phyloP scores from a whole-genome alignment of 805 yeast species.

The Monosporozyma aerobia region DNA sequence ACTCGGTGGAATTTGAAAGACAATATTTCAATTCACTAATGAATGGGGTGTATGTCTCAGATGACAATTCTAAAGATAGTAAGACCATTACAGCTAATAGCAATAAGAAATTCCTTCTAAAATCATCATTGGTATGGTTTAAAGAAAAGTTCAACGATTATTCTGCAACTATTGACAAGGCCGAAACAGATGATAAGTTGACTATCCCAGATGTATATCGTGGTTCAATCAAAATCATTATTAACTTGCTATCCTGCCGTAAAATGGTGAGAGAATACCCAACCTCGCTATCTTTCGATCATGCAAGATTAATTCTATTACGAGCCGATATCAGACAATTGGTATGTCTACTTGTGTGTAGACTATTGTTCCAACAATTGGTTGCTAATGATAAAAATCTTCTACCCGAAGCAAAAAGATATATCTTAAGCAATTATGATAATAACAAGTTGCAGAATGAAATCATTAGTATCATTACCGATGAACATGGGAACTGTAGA shows the following conservation, averaged over 20 bases:
- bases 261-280: conserved; percentile 80
- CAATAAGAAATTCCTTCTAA: conserved; percentile 48
- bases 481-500: conserved; percentile 77
- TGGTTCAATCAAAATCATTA: conserved; percentile 42
- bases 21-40: conserved; percentile 55
- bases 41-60: neutral
- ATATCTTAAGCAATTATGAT: conserved; percentile 31
- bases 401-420: conserved; percentile 28
- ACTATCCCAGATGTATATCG: conserved; percentile 29
- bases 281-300: conserved; percentile 74
- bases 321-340: conserved; percentile 82
- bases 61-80: neutral
- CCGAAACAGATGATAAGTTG: conserved; percentile 6
- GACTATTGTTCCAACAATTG: conserved; percentile 64
- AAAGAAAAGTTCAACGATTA: conserved; percentile 26
- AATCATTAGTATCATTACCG: conserved; percentile 69
- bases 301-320: conserved; percentile 62
- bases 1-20: conserved; percentile 81
- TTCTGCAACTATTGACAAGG: conserved; percentile 3
- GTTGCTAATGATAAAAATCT: conserved; percentile 31
- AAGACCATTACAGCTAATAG: neutral
- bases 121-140: conserved; percentile 62
- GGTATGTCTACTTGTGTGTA: conserved; percentile 69
- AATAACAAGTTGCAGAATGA: conserved; percentile 52
- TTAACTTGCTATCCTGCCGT: conserved; percentile 63